phyloP scores from a whole-genome alignment of 2,329 filamentous ascomycete species.

The Aspergillus ruber region DNA sequence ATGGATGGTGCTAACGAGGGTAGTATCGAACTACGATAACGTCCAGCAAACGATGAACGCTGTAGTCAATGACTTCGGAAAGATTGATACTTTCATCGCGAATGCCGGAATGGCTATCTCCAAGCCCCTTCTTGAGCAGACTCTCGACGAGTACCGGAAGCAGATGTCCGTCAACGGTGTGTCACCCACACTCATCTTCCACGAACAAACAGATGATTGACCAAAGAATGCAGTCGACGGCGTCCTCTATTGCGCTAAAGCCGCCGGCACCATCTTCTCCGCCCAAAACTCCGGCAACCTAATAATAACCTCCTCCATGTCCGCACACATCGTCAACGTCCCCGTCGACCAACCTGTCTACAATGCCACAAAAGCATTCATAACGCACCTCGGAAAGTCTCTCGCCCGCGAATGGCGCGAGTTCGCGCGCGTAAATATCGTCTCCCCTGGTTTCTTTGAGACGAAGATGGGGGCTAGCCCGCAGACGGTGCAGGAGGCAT shows the following conservation, averaged over 20 bases:
- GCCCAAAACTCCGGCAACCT: conserved; percentile 39
- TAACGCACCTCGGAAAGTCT: conserved; percentile 51
- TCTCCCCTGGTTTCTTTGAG: conserved; percentile 51
- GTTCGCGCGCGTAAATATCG: conserved; percentile 52
- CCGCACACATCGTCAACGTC: conserved; percentile 47
- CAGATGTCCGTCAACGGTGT: conserved; percentile 51
- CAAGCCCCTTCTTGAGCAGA: conserved; percentile 51
- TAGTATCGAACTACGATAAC: conserved; percentile 37
- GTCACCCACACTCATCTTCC: conserved; percentile 10
- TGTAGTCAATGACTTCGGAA: conserved; percentile 37
- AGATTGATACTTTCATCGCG: conserved; percentile 40
- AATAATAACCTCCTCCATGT: conserved; percentile 50
- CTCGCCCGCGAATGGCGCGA: conserved; percentile 53
- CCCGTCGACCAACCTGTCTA: conserved; percentile 52
- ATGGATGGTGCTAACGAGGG: background rate
- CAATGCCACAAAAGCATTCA: conserved; percentile 51
- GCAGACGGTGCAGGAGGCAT: conserved; percentile 38
- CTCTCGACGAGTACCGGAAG: conserved; percentile 45
- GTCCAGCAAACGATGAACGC: conserved; percentile 29
- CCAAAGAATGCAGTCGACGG: background rate
- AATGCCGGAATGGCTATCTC: conserved; percentile 48
- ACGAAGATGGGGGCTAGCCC: conserved; percentile 50
- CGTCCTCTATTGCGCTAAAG: conserved; percentile 10
- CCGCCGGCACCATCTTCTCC: conserved; percentile 45
- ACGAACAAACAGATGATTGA: background rate